Evolutionary conservation across 2,329 filamentous ascomycete genomes (phyloP), one percentile per base, ranked within the genome.

Genomic region (Xylaria hypoxylon): DNA sequence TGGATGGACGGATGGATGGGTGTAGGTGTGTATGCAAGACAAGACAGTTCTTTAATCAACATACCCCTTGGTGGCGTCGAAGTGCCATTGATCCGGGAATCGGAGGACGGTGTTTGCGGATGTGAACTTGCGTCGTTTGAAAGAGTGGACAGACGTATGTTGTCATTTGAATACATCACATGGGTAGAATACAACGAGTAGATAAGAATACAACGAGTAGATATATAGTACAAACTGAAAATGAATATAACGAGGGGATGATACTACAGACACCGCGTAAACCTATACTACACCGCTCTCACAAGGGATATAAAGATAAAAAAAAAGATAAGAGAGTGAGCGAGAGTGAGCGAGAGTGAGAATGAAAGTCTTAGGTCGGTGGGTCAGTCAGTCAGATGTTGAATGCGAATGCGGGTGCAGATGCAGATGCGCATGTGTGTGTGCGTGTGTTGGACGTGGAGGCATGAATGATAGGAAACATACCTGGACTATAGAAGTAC

Each of bases 101-200:
- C 70, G 68, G 56, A 62, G 53, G 74, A 73, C 15, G 53, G 8
- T 24, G 68, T 67, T 71, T 22, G 73, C 69, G 3, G 68, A 73
- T 19, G 70, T 50, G 31, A 73, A 73, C 17, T 28, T 4, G 35
- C 42, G 13, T 55, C 22, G 22, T 11, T 42, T 38, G 74, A 68
- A 51, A 76, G 70, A 65, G 72, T 73, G 44, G 73, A 73, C 15
- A 75, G 67, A 56, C 73, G 70, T 40, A 76, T 71, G 59, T 71
- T 70, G 64, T 73, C 69, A 57, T 72, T 62, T 28, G 68, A 65
- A 74, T 71, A 65, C 73, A 75, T 75, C 45, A 73, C 35, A 55
- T 55, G 52, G 52, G 35, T 19, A 55, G 17, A 28, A 28, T n/a
- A 19, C 15, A n/a, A 26, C 2, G 38, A 15, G 38, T 42, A 42